A percentile compares a stretch with the other conserved stretches of the same genome.
These are phyloP conservation scores for Myxozyma sirexii DNA, from an alignment of 805 yeast species.

Conservation along the genomic window DNA sequence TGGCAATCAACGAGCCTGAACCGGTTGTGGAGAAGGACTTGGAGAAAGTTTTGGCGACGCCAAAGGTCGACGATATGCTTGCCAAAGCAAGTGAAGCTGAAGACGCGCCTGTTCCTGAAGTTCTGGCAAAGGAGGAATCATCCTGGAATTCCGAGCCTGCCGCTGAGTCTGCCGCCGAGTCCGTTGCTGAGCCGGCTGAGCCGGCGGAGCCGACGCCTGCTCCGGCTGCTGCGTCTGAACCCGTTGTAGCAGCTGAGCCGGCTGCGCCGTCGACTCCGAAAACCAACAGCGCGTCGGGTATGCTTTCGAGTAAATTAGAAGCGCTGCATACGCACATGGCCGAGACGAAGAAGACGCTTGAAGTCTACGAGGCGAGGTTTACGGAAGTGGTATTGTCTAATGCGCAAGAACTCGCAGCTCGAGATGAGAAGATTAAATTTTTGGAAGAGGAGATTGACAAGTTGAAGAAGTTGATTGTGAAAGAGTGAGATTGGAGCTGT, in stretches of 20 bases:
- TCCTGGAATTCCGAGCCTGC: slow-evolving; percentile 46
- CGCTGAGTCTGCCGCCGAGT: slow-evolving; percentile 4
- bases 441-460: slow-evolving; percentile 35
- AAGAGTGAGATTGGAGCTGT: neutral
- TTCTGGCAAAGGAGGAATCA: slow-evolving; percentile 35
- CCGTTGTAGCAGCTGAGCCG: slow-evolving; percentile 20
- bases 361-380: slow-evolving; percentile 25
- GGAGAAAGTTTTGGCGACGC: slow-evolving; percentile 53
- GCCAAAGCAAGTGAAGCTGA: slow-evolving; percentile 53
- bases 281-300: slow-evolving; percentile 13
- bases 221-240: slow-evolving; percentile 18
- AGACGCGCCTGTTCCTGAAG: slow-evolving; percentile 38
- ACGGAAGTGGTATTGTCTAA: slow-evolving; percentile 18
- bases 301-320: slow-evolving; percentile 24
- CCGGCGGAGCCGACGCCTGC: slow-evolving; percentile 9
- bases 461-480: slow-evolving; percentile 13
- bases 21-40: slow-evolving; percentile 41
- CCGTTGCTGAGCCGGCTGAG: slow-evolving; percentile 7
- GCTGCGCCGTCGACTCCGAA: slow-evolving; percentile 16
- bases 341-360: slow-evolving; percentile 18
- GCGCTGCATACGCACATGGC: slow-evolving; percentile 18
- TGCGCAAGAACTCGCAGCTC: slow-evolving; percentile 32
- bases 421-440: slow-evolving; percentile 32
- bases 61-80: slow-evolving; percentile 52
- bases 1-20: too few species aligned